Base-by-base conservation (phyloP, 78 protist species). In the Dictyostelium brefeldianum region DNA sequence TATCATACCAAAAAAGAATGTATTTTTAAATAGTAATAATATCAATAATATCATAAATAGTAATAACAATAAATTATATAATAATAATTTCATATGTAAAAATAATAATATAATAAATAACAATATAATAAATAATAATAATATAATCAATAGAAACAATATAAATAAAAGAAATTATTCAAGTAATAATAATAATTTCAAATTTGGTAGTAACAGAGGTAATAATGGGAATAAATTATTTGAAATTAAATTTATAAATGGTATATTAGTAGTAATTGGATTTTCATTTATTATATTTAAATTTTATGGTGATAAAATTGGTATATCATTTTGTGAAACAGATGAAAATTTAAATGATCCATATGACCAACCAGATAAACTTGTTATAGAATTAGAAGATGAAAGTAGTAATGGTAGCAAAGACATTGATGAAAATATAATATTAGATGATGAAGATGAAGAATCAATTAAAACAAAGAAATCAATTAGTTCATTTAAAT, bases 261-360 rank as follows among this genome's bases (percentile, higher is more conserved):
- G 25, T 31, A 31, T 31, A 29, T 67, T 67, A 46, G 12, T 46
- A 2, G 14, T 73, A 15, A 9, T 73, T 7, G 56, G 41, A n/a
- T 51, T 51, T n/a, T n/a, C 79, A 73, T 46, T 46, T 36, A 25
- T 73, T 43, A n/a, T 73, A 73, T 73, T 73, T 46, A 73, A 73
- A 73, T 18, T 73, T 31, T 73, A 73, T 73, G 36, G 25, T 4
- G 59, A 73, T 73, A 73, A 47, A 73, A 73, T 73, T 73, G 79
- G 79, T 1, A 47, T 73, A 10, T 25, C 46, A n/a, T 73, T 73
- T 73, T 73, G 79, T 73, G 79, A 73, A 73, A 67, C 18, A 29
- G 75, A 67, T 15, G 15, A 2, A 4, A 22, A 67, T 14, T 67
- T 67, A 31, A 67, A 67, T 31, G 75, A 67, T 7, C 75, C 75